A percentile compares a stretch with the other conserved stretches of the same genome.
Evolutionary conservation across 805 yeast genomes (phyloP).

Genomic region (Lachancea thermotolerans): DNA sequence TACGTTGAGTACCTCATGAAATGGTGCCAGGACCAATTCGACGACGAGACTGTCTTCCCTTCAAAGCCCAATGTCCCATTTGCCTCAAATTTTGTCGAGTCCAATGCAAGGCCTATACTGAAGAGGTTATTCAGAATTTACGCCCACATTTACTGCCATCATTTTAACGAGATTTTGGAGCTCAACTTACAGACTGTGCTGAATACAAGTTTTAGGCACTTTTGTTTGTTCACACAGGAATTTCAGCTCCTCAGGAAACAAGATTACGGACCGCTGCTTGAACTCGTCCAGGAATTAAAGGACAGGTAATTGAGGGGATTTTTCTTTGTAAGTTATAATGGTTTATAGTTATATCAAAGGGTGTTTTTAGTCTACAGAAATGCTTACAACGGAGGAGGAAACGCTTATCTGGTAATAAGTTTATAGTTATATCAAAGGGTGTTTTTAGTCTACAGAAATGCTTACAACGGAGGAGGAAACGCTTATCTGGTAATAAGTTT

Average conservation of each 20-base stretch:
- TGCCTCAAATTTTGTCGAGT: conserved; percentile 70
- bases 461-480: too few species aligned
- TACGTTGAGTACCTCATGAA: conserved; percentile 89
- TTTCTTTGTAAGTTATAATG: not conserved
- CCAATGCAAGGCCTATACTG: conserved; percentile 73
- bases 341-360: not conserved
- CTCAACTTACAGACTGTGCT: conserved; percentile 87
- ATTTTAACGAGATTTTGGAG: conserved; percentile 90
- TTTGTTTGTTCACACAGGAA: conserved; percentile 79
- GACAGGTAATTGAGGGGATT: conserved; percentile 17
- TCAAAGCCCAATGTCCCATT: conserved; percentile 86
- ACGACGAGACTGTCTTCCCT: conserved; percentile 87
- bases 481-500: too few species aligned
- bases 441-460: not conserved
- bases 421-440: not conserved
- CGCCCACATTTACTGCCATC: conserved; percentile 97
- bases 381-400: too few species aligned
- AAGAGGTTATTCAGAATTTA: conserved; percentile 89
- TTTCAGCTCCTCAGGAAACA: conserved; percentile 68
- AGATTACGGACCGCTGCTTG: conserved; percentile 90
- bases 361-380: not conserved
- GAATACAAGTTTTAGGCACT: conserved; percentile 91
- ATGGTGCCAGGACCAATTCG: conserved; percentile 92
- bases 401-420: not conserved
- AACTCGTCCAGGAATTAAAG: conserved; percentile 51